Conservation (phyloP, 2,329 filamentous ascomycete species). For the Xylaria polymorpha region DNA sequence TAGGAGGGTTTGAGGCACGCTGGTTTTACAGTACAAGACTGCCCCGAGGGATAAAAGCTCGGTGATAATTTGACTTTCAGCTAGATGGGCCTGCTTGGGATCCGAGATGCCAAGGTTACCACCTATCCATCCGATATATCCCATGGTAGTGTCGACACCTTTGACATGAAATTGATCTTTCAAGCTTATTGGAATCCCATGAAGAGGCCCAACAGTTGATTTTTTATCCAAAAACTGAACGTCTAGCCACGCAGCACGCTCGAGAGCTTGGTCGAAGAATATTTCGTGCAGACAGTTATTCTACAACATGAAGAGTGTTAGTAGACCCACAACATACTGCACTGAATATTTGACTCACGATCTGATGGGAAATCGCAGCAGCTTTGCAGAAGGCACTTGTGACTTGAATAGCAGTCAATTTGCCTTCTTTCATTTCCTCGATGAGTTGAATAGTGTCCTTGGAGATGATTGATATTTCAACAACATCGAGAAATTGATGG, state of each 20-base stretch:
- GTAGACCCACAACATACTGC: slow-evolving; percentile 10
- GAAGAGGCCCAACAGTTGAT: slow-evolving; percentile 56
- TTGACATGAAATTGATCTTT: slow-evolving; percentile 47
- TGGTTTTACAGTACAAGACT: slow-evolving; percentile 57
- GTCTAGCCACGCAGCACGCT: slow-evolving; percentile 56
- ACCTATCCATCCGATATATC: slow-evolving; percentile 49
- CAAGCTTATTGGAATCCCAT: slow-evolving; percentile 45
- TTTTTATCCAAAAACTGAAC: slow-evolving; percentile 51
- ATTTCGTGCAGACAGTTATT: slow-evolving; percentile 50
- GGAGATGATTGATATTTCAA: slow-evolving; percentile 35
- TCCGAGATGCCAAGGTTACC: slow-evolving; percentile 51
- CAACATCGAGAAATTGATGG: slow-evolving; percentile 35
- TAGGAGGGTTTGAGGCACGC: slow-evolving; percentile 68
- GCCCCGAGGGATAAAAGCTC: slow-evolving; percentile 52
- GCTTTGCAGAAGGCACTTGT: slow-evolving; percentile 61
- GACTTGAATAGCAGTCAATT: slow-evolving; percentile 43
- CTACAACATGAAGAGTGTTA: neutral
- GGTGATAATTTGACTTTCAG: slow-evolving; percentile 31
- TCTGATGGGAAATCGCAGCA: slow-evolving; percentile 61
- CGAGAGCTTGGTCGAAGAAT: slow-evolving; percentile 40
- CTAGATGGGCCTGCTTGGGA: slow-evolving; percentile 43
- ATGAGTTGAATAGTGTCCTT: slow-evolving; percentile 37
- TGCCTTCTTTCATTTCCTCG: slow-evolving; percentile 39
- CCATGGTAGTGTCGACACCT: slow-evolving; percentile 44
- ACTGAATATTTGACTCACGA: slow-evolving; percentile 40